A percentile compares a stretch with the other conserved stretches of the same genome.
phyloP scores from a whole-genome alignment of 306 rosid genomes.

The Fagus crenata region DNA sequence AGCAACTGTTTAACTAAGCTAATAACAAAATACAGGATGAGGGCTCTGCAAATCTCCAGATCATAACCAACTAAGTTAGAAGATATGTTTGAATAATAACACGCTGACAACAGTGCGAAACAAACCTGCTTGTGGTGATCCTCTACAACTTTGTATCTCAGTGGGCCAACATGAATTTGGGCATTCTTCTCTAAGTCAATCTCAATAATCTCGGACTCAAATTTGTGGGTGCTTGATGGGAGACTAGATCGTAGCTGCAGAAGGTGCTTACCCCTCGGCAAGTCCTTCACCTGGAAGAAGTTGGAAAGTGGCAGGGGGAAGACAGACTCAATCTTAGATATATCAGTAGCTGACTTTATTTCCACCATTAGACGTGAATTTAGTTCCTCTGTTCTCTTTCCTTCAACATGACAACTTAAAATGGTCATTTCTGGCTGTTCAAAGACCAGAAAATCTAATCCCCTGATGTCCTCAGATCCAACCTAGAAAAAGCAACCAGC shows the following conservation, averaged over 20 bases:
- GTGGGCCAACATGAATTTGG: slow-evolving; percentile 84
- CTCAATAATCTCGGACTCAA: slow-evolving; percentile 81
- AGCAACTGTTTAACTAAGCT: not conserved
- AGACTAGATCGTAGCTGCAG: slow-evolving; percentile 73
- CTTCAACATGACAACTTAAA: slow-evolving; percentile 90
- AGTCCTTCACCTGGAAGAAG: slow-evolving; percentile 90
- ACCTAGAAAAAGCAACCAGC: slow-evolving; percentile 54
- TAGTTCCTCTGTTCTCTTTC: slow-evolving; percentile 71
- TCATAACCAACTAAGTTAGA: not conserved
- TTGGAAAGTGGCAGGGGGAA: slow-evolving; percentile 89
- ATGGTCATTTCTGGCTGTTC: slow-evolving; percentile 94
- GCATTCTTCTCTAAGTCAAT: slow-evolving; percentile 71
- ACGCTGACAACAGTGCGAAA: not conserved
- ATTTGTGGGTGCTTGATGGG: slow-evolving; percentile 63
- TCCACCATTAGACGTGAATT: slow-evolving; percentile 69
- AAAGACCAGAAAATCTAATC: slow-evolving; percentile 84
- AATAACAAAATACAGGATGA: not conserved
- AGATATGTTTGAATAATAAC: not conserved
- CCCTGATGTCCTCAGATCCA: slow-evolving; percentile 72
- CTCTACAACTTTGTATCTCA: slow-evolving; percentile 61
- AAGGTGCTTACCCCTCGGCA: slow-evolving; percentile 82
- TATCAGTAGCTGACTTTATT: slow-evolving; percentile 79
- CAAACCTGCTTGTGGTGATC: slow-evolving; percentile 81
- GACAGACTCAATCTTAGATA: slow-evolving; percentile 54
- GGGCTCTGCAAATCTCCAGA: not conserved